phyloP scores from a whole-genome alignment of 2,329 filamentous ascomycete species.

The Penicillium crustosum region DNA sequence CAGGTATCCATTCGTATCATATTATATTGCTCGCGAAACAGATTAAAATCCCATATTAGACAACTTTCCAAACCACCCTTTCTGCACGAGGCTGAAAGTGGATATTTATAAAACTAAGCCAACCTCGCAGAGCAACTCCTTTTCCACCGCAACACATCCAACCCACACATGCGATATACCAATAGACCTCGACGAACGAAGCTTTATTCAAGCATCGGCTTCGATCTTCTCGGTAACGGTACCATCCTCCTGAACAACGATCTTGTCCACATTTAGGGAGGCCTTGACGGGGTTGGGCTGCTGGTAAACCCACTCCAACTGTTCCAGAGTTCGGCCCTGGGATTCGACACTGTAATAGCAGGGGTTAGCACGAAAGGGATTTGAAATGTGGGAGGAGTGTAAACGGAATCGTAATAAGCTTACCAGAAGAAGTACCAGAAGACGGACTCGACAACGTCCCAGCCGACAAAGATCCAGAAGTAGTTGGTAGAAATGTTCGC shows the following conservation, averaged over 20 bases:
- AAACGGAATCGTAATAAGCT: constrained; percentile 13
- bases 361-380: not conserved
- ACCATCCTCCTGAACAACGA: constrained; percentile 49
- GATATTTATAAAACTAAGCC: not conserved
- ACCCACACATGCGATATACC: not conserved
- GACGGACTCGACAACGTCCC: constrained; percentile 47
- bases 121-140: not conserved
- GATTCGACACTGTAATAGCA: constrained; percentile 46
- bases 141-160: not conserved
- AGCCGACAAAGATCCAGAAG: constrained; percentile 51
- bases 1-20: not conserved
- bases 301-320: constrained; percentile 53
- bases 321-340: constrained; percentile 52
- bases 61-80: not conserved
- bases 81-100: not conserved
- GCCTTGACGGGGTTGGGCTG: constrained; percentile 54
- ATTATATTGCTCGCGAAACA: not conserved
- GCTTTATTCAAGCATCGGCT: constrained; percentile 14
- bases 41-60: not conserved
- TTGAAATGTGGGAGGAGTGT: not conserved
- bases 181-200: not conserved
- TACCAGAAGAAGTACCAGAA: constrained; percentile 52
- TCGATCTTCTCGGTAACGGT: constrained; percentile 50
- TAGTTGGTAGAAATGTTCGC: constrained; percentile 42
- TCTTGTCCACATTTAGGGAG: constrained; percentile 50